Evolutionary conservation across 1,284 basidiomycete genomes (phyloP), one percentile per base, ranked within the genome.

Genomic region (Mycosarcoma mackinlayi): DNA sequence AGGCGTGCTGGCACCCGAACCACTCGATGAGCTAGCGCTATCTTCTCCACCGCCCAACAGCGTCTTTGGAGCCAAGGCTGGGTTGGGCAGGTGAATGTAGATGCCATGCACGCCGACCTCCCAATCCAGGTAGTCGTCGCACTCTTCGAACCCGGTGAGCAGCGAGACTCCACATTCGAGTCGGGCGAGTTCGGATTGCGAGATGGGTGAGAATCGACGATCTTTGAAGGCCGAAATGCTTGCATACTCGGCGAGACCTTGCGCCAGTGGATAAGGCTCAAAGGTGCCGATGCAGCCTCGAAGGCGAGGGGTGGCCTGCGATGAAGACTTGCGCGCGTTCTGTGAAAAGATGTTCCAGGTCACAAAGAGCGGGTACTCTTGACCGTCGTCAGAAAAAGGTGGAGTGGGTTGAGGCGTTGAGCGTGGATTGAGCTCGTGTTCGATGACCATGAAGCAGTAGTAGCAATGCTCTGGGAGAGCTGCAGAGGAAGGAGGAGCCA

Each of bases 221-320:
- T 87, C 86, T 51, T 86, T 83, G 46, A 86, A 80, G 0, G 85
- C 86, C 24, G 85, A 85, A 52, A 41, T 89, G 68, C 93, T 86
- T 30, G 95, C 94, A 81, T 97, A 98, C 75, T 97, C 92, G 46
- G 87, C 87, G 55, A 98, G 83, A 10, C 93, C 94, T 25, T 90
- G 86, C 38, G 86, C 87, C 23, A 98, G 86, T 7, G 89, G 85
- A 81, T 90, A 87, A 2, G 92, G 87, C 41, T 90, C 89, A 81
- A 98, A 98, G 80, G 89, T 94, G 76, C 95, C 95, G 74, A 98
- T 98, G 84, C 95, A 98, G 23, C 95, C 95, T 61, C 95, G 86
- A 62, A 98, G 85, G 44, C 88, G 86, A 34, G 88, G 86, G 23
- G 87, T 84, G 61, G 24, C 88, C 87, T 23, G 87, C 83, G 58